Base-by-base conservation (phyloP, 2,329 filamentous ascomycete species). In the Claviceps arundinis region DNA sequence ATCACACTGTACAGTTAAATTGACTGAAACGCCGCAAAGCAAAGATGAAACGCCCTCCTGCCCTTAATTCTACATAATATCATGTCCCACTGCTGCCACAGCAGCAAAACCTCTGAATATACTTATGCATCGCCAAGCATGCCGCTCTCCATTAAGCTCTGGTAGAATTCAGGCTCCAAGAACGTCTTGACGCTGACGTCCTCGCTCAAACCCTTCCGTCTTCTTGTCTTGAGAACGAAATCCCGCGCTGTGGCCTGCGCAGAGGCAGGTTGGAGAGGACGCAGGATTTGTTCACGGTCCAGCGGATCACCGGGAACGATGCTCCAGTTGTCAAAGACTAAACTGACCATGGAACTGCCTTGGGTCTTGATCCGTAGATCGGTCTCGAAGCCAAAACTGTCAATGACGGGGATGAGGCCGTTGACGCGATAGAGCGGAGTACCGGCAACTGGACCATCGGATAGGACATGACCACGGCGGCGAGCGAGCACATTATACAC, bases 341-440 rank as follows among this genome's bases (percentile, higher is more conserved):
- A 77, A 60, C 84, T 89, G 50, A 97, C 82, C 62, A 88, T 90
- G 52, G 90, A 89, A 65, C 89, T 85, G 50, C 93, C 91, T 72
- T 96, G 88, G 0, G 91, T 96, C 69, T 95, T 90, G 64, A 97
- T 97, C 56, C 93, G 79, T 53, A 98, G 76, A 71, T 98, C 93
- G 14, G 93, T 97, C 73, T 98, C 93, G 68, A 98, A 97, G 19
- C 93, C 93, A 63, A 98, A 98, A 34, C 84, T 89, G 72, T 98
- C 93, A 64, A 98, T 95, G 54, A 97, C 93, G 9, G 93, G 93
- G 52, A 98, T 82, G 48, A 97, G 75, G 3, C 93, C 93, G 61
- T 84, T 87, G 50, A 96, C 90, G 22, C 87, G 85, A 70, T 96
- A 97, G 11, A 98, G 77, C 4, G 91, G 93, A 9, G 93, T 97